phyloP scores from a whole-genome alignment of 345 rosid species.

The Gossypium sturtianum region DNA sequence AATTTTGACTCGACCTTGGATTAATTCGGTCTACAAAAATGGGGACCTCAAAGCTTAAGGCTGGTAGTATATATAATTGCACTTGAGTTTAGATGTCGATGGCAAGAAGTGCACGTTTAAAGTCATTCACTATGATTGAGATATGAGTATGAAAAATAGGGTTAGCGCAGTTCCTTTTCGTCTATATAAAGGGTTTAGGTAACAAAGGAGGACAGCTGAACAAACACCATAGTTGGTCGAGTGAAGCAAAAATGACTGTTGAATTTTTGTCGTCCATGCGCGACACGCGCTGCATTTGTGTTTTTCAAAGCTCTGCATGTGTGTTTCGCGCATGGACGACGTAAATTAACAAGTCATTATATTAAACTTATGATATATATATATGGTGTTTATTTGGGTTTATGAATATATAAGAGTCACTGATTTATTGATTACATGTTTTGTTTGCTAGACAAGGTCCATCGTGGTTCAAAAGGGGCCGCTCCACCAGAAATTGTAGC shows the following conservation, averaged over 20 bases:
- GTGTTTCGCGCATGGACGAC: slow-evolving; percentile 6
- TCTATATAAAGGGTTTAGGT: neutral
- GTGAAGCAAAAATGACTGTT: neutral
- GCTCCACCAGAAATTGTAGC: neutral
- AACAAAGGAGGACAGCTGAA: neutral
- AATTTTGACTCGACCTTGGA: too few relatives aligned
- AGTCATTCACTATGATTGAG: neutral
- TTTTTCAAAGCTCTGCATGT: neutral
- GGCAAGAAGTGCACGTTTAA: neutral
- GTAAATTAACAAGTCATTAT: slow-evolving; percentile 1
- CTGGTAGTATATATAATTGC: neutral
- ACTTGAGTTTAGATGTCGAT: neutral
- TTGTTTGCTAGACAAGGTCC: neutral
- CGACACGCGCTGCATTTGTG: slow-evolving; percentile 9
- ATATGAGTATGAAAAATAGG: neutral
- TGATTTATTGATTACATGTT: neutral
- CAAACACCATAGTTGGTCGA: too few relatives aligned
- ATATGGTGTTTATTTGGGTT: neutral
- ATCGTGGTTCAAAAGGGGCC: neutral
- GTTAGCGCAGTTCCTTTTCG: neutral
- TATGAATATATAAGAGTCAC: neutral
- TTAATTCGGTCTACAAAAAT: neutral
- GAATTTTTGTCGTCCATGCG: slow-evolving; percentile 17
- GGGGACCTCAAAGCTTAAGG: neutral
- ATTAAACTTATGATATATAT: neutral